phyloP scores from a whole-genome alignment of 208 protist species.

The Angomonas ambiguus region DNA sequence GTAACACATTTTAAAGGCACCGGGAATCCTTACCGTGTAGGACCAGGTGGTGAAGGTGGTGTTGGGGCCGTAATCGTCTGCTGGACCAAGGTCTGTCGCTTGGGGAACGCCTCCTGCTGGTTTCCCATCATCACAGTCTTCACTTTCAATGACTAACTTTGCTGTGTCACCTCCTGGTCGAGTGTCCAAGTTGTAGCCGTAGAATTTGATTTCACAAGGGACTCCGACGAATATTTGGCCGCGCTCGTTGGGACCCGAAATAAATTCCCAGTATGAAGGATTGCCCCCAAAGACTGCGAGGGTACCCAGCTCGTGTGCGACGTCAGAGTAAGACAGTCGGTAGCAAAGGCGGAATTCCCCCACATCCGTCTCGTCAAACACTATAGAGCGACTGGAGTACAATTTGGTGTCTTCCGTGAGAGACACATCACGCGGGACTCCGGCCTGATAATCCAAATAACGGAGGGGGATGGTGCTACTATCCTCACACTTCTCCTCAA shows the following conservation, averaged over 20 bases:
- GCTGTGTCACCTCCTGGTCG: constrained; percentile 48
- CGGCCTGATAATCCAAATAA: constrained; percentile 25
- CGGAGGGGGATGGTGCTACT: constrained; percentile 3
- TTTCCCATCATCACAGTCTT: constrained; percentile 36
- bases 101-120: constrained; percentile 65
- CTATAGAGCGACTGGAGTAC: constrained; percentile 27
- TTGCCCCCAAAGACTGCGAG: constrained; percentile 67
- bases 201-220: constrained; percentile 61
- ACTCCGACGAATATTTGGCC: constrained; percentile 33
- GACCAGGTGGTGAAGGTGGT: constrained; percentile 63
- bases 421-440: constrained; percentile 15
- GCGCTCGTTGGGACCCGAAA: constrained; percentile 26
- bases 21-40: constrained; percentile 34
- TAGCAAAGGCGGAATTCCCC: constrained; percentile 61
- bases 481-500: constrained; percentile 20
- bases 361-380: constrained; percentile 20
- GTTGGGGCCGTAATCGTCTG: constrained; percentile 61
- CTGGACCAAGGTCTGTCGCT: constrained; percentile 36
- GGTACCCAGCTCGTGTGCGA: constrained; percentile 30
- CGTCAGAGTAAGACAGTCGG: background rate
- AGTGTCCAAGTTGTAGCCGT: constrained; percentile 70
- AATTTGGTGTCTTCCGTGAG: constrained; percentile 9
- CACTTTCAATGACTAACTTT: constrained; percentile 64
- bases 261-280: constrained; percentile 59
- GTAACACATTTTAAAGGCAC: constrained; percentile 78